phyloP scores from a whole-genome alignment of 202 grass and related monocot species.

The Eragrostis tef region DNA sequence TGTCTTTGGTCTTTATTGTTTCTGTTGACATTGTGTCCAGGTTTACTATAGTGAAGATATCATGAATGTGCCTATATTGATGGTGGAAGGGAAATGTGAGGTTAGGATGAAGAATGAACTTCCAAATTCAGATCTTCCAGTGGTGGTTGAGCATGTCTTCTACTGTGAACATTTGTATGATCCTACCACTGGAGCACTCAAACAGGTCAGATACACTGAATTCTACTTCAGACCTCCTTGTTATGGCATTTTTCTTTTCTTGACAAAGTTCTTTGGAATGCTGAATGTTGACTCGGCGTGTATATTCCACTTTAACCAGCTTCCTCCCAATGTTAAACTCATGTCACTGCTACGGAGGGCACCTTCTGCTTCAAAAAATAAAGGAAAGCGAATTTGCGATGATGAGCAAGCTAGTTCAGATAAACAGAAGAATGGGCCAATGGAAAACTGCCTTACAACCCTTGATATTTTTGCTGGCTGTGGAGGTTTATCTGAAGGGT shows the following conservation, averaged over 20 bases:
- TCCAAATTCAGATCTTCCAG: slow-evolving; percentile 55
- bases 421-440: slow-evolving; percentile 40
- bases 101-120: slow-evolving; percentile 53
- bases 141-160: slow-evolving; percentile 62
- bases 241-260: not conserved
- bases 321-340: slow-evolving; percentile 53
- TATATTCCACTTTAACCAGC: slow-evolving; percentile 43
- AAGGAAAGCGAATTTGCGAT: slow-evolving; percentile 69
- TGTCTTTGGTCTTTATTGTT: not conserved
- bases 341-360: slow-evolving; percentile 37
- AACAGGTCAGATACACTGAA: slow-evolving; percentile 56
- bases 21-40: slow-evolving; percentile 43
- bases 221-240: not conserved
- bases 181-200: slow-evolving; percentile 63
- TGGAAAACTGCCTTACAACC: slow-evolving; percentile 59
- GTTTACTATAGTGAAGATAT: slow-evolving; percentile 75
- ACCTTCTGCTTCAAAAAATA: slow-evolving; percentile 49
- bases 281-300: slow-evolving; percentile 31
- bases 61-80: slow-evolving; percentile 52
- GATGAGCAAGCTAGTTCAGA: slow-evolving; percentile 32
- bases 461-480: slow-evolving; percentile 86
- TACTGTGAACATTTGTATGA: slow-evolving; percentile 79
- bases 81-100: slow-evolving; percentile 75
- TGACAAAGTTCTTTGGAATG: not conserved
- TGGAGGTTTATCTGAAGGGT: slow-evolving; percentile 77